Evolutionary conservation across 2,329 filamentous ascomycete genomes (phyloP).

Genomic region (Fusarium sp.): DNA sequence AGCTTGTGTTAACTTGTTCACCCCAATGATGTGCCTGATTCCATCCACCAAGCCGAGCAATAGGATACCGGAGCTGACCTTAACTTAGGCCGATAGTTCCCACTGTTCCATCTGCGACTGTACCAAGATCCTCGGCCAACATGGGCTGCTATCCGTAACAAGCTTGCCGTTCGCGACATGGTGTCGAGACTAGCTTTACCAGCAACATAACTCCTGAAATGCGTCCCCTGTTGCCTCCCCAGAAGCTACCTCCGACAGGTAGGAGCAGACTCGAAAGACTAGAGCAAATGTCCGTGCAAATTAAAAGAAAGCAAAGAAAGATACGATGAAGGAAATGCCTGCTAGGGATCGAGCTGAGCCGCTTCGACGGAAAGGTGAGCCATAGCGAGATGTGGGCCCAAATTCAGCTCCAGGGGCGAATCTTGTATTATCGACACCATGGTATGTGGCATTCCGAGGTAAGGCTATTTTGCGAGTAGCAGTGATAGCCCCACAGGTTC

Average conservation of each 20-base stretch:
- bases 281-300: constrained; percentile 36
- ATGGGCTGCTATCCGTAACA: neutral
- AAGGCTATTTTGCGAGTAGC: constrained; percentile 16
- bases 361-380: constrained; percentile 49
- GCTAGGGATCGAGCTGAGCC: constrained; percentile 49
- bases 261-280: constrained; percentile 43
- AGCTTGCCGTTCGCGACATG: neutral
- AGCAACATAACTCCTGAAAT: neutral
- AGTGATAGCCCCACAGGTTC: constrained; percentile 39
- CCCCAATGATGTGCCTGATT: constrained; percentile 1
- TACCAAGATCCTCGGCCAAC: neutral
- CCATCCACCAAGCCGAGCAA: constrained; percentile 5
- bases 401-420: constrained; percentile 30
- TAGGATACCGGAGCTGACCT: constrained; percentile 24
- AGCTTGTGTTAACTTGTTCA: neutral
- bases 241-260: constrained; percentile 47
- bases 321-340: constrained; percentile 44
- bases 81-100: constrained; percentile 16
- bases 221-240: constrained; percentile 47
- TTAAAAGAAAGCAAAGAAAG: constrained; percentile 43
- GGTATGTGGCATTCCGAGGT: constrained; percentile 21
- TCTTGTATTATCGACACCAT: constrained; percentile 21
- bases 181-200: constrained; percentile 11
- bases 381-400: constrained; percentile 2
- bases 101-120: constrained; percentile 3